A percentile compares a stretch with the other conserved stretches of the same genome.
These are phyloP conservation scores for Capsella bursapastoris DNA, from an alignment of 345 rosid species.

Conservation along the genomic window DNA sequence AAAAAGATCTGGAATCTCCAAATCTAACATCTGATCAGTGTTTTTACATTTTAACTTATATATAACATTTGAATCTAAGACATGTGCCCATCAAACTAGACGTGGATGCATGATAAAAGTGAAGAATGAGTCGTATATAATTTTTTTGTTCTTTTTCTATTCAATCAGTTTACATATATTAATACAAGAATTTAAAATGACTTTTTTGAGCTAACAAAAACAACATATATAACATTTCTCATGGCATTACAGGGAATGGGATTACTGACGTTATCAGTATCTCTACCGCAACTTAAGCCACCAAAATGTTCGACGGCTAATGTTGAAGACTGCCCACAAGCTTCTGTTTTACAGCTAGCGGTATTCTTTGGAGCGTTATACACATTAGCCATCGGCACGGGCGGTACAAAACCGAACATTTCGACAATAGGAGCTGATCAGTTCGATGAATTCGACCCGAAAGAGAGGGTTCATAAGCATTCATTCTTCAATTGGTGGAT, in stretches of 20 bases:
- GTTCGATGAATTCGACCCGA: conserved; percentile 77
- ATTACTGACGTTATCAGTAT: conserved; percentile 69
- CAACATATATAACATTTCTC: background rate
- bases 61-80: background rate
- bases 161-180: too few relatives aligned
- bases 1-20: background rate
- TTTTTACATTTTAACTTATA: too few relatives aligned
- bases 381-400: conserved; percentile 71
- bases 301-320: conserved; percentile 52
- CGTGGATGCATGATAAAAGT: background rate
- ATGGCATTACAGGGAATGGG: conserved; percentile 67
- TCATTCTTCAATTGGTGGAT: conserved; percentile 99
- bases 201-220: too few relatives aligned
- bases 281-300: conserved; percentile 64
- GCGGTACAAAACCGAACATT: conserved; percentile 95
- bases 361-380: conserved; percentile 77
- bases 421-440: conserved; percentile 91
- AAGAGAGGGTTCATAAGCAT: conserved; percentile 70
- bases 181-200: too few relatives aligned
- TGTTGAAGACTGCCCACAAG: conserved; percentile 51
- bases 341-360: conserved; percentile 65
- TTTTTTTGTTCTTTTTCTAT: too few relatives aligned
- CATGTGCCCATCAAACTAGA: background rate
- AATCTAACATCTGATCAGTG: too few relatives aligned
- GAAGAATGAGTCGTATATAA: background rate